Base-by-base conservation (phyloP, 1,284 basidiomycete species). In the Puccinia brachypodii region DNA sequence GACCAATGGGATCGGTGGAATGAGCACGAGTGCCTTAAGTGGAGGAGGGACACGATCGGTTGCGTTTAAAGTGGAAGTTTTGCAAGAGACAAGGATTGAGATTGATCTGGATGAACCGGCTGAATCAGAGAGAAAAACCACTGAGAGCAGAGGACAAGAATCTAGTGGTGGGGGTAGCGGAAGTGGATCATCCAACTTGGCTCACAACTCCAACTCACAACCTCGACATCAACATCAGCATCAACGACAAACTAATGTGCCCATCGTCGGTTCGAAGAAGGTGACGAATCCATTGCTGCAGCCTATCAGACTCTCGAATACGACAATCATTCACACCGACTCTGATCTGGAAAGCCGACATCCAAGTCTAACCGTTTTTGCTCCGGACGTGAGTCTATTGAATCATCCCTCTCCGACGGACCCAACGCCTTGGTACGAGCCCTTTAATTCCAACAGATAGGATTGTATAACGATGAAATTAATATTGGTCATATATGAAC, bases 61-160 rank as follows among this genome's bases (percentile, higher is more conserved):
- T 25, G 76, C 64, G 7, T 71, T 80, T 40, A 6, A 50, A 47
- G 77, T 80, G 0, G 42, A 80, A 62, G 77, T 80, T 19, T 38
- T 80, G 11, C 66, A 80, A 73, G 77, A 80, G 28, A 80, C 77
- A 33, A 68, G 72, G n/a, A 80, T 80, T 31, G 77, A 72, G n/a
- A 80, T 80, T 31, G 47, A 80, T 31, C 31, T 80, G 6, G 77
- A 80, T 38, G 68, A 71, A 62, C 69, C 77, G 8, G 22, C 71
- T 16, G 71, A 73, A 22, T 73, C 50, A 1, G 71, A 73, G 14
- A n/a, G 50, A 33, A 56, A 50, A 3, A 42, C 4, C n/a, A 14
- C 38, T 7, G 38, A 42, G 19, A 22, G 62, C 19, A 22, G 31
- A 64, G 31, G 9, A 7, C 31, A 33, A 36, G 4, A 50, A 50